Conservation (phyloP, 495 filamentous ascomycete species). For the Aspergillus avenaceus region DNA sequence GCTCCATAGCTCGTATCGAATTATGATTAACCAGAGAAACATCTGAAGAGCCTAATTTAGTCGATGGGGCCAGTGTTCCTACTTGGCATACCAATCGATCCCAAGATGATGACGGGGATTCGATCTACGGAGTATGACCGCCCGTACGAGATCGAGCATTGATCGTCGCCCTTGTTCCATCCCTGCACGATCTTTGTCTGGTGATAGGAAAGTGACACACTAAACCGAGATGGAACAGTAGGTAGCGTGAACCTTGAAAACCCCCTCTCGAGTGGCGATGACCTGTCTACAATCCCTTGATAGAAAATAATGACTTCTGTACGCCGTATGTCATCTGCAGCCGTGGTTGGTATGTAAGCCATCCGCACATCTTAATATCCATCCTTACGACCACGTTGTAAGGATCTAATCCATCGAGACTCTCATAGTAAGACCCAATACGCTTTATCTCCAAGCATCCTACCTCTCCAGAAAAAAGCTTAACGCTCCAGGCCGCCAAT, state of each 20-base stretch:
- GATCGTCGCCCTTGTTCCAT: constrained; percentile 15
- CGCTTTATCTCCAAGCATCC: too few relatives aligned
- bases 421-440: too few relatives aligned
- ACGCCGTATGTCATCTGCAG: neutral
- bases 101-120: neutral
- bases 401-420: too few relatives aligned
- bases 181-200: constrained; percentile 16
- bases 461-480: too few relatives aligned
- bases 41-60: neutral
- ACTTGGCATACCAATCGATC: too few relatives aligned
- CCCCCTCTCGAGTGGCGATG: constrained; percentile 2
- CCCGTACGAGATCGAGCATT: constrained; percentile 10
- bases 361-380: too few relatives aligned
- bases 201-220: neutral
- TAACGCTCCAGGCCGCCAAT: too few relatives aligned
- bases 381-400: too few relatives aligned
- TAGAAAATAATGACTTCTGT: neutral
- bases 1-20: neutral
- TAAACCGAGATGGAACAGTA: neutral
- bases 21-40: neutral
- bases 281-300: neutral
- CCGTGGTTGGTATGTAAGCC: neutral
- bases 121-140: neutral
- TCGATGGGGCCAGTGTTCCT: neutral
- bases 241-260: too few relatives aligned